Percentiles rank a stretch among this genome's conserved stretches.
Evolutionary conservation across 1,284 basidiomycete species (phyloP).

Genomic region (Earliella scabrosa): DNA sequence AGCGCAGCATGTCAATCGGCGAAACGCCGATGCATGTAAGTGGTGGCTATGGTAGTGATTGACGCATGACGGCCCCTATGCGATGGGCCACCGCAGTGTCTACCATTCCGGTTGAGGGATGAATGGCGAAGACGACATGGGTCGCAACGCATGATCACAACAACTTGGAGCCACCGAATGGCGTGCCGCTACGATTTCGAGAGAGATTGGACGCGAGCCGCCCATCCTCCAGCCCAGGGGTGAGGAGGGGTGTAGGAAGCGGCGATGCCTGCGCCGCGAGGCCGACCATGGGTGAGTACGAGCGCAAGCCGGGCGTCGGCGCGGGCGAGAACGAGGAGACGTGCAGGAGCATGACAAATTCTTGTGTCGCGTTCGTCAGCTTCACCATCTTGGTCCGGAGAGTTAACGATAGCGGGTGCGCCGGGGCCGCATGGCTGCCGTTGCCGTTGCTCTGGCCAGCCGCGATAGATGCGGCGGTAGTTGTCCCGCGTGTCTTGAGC

Average conservation of each 20-base stretch:
- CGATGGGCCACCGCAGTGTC: not conserved
- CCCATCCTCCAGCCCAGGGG: slow-evolving; percentile 43
- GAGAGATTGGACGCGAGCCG: slow-evolving; percentile 55
- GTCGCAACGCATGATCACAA: not conserved
- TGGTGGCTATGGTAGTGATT: too few species aligned
- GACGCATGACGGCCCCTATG: not conserved
- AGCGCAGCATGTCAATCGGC: too few species aligned
- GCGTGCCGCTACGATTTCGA: slow-evolving; percentile 62
- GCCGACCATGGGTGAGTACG: slow-evolving; percentile 61
- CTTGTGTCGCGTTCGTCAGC: slow-evolving; percentile 77
- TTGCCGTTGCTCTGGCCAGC: slow-evolving; percentile 2
- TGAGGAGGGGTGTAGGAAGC: slow-evolving; percentile 12
- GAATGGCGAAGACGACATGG: not conserved
- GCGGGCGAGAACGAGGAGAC: slow-evolving; percentile 77
- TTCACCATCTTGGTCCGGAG: slow-evolving; percentile 71
- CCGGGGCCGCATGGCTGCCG: too few species aligned
- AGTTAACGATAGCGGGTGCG: slow-evolving; percentile 54
- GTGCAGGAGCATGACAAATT: slow-evolving; percentile 77
- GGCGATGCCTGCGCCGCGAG: slow-evolving; percentile 22
- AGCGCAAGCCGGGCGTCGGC: slow-evolving; percentile 46
- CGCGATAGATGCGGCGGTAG: slow-evolving; percentile 7
- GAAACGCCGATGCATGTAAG: too few species aligned
- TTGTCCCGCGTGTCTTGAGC: slow-evolving; percentile 60
- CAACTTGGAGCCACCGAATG: slow-evolving; percentile 47
- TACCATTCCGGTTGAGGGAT: not conserved